phyloP scores from a whole-genome alignment of 2,329 filamentous ascomycete species.

The Cryoendolithus antarcticus region DNA sequence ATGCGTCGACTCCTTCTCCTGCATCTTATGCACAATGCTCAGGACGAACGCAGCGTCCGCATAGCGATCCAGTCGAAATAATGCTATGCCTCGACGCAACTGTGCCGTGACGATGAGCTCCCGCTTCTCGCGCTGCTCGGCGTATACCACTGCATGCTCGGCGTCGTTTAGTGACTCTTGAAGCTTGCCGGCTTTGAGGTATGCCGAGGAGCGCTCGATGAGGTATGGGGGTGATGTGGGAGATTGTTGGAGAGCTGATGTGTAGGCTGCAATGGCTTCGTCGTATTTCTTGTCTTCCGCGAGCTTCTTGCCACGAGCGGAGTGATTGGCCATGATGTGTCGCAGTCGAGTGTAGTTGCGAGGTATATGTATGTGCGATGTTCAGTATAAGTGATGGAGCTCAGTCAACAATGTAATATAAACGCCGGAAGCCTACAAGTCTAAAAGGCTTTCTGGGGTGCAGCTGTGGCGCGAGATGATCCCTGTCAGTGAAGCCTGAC shows the following conservation, averaged over 20 bases:
- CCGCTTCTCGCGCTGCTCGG: constrained; percentile 61
- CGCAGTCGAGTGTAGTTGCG: no score
- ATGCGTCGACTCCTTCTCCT: constrained; percentile 40
- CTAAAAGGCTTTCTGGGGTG: no score
- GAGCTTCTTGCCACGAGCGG: constrained; percentile 47
- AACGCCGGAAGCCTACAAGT: no score
- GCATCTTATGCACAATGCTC: constrained; percentile 41
- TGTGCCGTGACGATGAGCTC: constrained; percentile 71
- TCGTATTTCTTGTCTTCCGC: constrained; percentile 52
- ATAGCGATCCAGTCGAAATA: constrained; percentile 57
- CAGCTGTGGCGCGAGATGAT: no score
- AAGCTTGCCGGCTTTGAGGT: constrained; percentile 48
- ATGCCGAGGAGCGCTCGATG: constrained; percentile 67
- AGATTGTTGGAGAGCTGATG: constrained; percentile 48
- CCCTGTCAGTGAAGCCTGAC: no score
- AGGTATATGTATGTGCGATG: no score
- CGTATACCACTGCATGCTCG: constrained; percentile 43
- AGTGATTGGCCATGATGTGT: constrained; percentile 37
- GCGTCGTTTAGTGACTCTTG: constrained; percentile 33
- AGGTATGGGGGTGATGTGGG: constrained; percentile 66
- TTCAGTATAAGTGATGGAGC: no score
- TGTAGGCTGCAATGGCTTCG: constrained; percentile 56
- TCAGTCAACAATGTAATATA: no score
- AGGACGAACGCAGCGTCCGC: constrained; percentile 67
- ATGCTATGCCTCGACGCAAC: constrained; percentile 62